These are phyloP conservation scores for Aegilops tauschii DNA, from an alignment of 176 grass and related monocot genomes.

Conservation along the genomic window DNA sequence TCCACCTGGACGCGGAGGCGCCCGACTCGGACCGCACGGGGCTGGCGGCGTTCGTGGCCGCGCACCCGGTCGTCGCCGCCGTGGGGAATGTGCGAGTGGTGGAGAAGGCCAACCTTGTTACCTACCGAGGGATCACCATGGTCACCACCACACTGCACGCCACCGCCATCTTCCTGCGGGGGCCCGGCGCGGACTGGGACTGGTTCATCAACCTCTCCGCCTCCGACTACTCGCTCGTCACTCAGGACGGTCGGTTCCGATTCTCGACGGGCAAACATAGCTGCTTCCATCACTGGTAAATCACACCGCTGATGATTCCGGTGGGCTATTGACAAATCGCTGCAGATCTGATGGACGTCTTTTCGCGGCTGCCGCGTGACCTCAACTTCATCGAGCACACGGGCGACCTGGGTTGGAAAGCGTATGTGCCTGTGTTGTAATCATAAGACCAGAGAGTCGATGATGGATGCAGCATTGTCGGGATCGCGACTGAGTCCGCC, in stretches of 20 bases:
- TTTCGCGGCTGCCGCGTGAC: neutral
- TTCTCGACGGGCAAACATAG: no score
- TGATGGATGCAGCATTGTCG: no score
- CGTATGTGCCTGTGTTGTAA: neutral
- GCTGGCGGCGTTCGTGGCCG: conserved; percentile 28
- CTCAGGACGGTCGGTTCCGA: conserved; percentile 22
- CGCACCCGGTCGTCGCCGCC: conserved; percentile 15
- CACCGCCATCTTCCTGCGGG: conserved; percentile 40
- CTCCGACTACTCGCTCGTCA: conserved; percentile 56
- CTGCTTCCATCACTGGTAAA: no score
- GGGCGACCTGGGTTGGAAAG: neutral
- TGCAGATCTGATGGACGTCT: neutral
- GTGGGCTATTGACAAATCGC: neutral
- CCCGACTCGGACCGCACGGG: conserved; percentile 35
- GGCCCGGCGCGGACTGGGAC: conserved; percentile 25
- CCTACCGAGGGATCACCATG: conserved; percentile 54
- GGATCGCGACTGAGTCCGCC: no score
- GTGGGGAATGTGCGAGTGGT: conserved; percentile 41
- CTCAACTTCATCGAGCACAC: neutral
- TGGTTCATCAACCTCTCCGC: conserved; percentile 48
- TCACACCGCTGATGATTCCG: no score
- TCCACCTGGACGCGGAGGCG: conserved; percentile 58
- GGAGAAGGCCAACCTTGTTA: conserved; percentile 48
- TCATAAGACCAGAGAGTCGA: no score
- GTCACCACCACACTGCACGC: conserved; percentile 60